Percentiles rank a stretch among this genome's conserved stretches.
These are phyloP conservation scores for Verruconis gallopava DNA, from an alignment of 2,329 filamentous ascomycete genomes.

Conservation along the genomic window DNA sequence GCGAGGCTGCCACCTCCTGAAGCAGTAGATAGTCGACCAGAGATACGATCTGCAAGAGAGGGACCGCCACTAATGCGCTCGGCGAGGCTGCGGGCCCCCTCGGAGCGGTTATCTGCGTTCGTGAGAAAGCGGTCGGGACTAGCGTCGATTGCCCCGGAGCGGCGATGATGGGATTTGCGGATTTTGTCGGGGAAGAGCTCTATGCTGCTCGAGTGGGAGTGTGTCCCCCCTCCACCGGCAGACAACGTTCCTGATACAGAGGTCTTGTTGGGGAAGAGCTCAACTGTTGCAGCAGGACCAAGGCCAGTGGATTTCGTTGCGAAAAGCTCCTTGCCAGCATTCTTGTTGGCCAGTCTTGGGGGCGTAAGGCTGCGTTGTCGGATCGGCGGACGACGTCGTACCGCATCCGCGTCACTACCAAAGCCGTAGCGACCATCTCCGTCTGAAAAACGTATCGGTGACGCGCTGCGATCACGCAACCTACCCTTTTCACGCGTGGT, in stretches of 20 bases:
- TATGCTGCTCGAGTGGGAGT: slow-evolving; percentile 14
- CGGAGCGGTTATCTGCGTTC: slow-evolving; percentile 8
- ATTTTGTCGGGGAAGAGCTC: slow-evolving; percentile 27
- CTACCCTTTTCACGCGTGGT: slow-evolving; percentile 26
- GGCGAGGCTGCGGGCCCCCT: slow-evolving; percentile 14
- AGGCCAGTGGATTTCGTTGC: slow-evolving; percentile 28
- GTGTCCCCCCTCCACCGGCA: slow-evolving; percentile 2
- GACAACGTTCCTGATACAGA: slow-evolving; percentile 1
- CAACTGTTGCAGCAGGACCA: slow-evolving; percentile 12
- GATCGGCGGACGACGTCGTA: slow-evolving; percentile 26
- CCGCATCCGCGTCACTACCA: slow-evolving; percentile 24
- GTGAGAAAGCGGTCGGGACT: slow-evolving; percentile 4
- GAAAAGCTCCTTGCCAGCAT: slow-evolving; percentile 21
- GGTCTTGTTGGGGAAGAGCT: slow-evolving; percentile 26
- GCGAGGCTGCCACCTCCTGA: neutral
- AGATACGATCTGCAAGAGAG: slow-evolving; percentile 1
- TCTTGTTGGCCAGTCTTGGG: slow-evolving; percentile 14
- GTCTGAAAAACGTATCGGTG: slow-evolving; percentile 34
- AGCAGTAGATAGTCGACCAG: neutral
- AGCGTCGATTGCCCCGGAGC: slow-evolving; percentile 29
- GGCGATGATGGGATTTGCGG: slow-evolving; percentile 28
- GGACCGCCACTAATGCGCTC: neutral
- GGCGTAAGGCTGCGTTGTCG: slow-evolving; percentile 31
- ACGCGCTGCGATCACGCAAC: slow-evolving; percentile 47
- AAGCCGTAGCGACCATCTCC: slow-evolving; percentile 37